Conservation (phyloP, 495 filamentous ascomycete genomes). For the Immersiella caudata region DNA sequence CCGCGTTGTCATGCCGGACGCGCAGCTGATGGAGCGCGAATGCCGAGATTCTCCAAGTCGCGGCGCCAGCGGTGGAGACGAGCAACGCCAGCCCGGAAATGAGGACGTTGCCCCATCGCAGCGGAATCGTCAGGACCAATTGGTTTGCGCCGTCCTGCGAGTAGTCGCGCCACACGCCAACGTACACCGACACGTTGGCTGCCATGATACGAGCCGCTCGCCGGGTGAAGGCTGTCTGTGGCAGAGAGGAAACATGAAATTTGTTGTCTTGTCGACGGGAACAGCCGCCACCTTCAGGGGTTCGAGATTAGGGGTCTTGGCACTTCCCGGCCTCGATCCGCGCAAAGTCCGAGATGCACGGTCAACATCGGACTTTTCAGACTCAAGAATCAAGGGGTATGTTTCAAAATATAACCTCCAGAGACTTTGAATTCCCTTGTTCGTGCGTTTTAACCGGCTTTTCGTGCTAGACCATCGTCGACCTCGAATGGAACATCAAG, state of each 20-base stretch:
- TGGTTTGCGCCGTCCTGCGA: conserved; percentile 9
- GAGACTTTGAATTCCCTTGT: too few species aligned
- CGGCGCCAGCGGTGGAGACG: conserved; percentile 16
- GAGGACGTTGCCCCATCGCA: conserved; percentile 21
- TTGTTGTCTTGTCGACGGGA: neutral
- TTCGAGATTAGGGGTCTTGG: neutral
- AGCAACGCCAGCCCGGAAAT: conserved; percentile 15
- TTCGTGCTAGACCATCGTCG: too few species aligned
- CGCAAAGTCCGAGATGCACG: neutral
- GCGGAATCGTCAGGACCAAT: conserved; percentile 8
- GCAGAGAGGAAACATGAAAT: neutral
- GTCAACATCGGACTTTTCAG: neutral
- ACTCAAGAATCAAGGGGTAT: neutral
- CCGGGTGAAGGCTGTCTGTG: neutral
- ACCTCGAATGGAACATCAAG: too few species aligned
- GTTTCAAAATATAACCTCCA: too few species aligned
- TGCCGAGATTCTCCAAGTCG: conserved; percentile 7
- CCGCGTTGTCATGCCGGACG: conserved; percentile 1
- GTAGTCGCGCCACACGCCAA: conserved; percentile 11
- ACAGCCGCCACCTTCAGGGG: neutral
- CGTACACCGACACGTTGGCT: conserved; percentile 14
- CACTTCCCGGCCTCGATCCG: neutral
- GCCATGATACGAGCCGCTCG: too few species aligned
- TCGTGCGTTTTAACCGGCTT: too few species aligned
- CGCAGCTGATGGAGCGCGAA: conserved; percentile 16